phyloP scores from a whole-genome alignment of 495 filamentous ascomycete genomes.

The Saxophila tyrrhenica region DNA sequence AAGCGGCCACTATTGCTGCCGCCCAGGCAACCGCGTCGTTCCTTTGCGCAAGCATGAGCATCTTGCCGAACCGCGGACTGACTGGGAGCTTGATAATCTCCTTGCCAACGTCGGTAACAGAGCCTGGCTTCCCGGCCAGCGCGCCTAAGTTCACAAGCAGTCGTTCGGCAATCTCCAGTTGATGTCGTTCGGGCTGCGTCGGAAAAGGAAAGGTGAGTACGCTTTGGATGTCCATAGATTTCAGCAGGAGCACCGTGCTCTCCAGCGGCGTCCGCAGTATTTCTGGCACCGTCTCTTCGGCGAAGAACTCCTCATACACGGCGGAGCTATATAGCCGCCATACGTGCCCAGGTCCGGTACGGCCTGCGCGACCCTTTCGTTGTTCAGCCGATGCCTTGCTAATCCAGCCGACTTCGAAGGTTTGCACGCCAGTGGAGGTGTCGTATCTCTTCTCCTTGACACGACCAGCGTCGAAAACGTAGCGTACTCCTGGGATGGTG shows the following conservation, averaged over 20 bases:
- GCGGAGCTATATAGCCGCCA: conserved; percentile 90
- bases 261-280: conserved; percentile 88
- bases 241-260: conserved; percentile 83
- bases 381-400: conserved; percentile 95
- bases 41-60: conserved; percentile 75
- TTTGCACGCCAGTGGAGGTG: conserved; percentile 75
- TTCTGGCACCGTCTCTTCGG: conserved; percentile 77
- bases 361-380: conserved; percentile 84
- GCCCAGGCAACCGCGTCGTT: conserved; percentile 77
- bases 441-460: conserved; percentile 88
- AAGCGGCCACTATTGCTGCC: conserved; percentile 74
- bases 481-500: conserved; percentile 90
- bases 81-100: conserved; percentile 82
- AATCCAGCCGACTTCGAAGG: conserved; percentile 90
- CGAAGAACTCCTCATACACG: conserved; percentile 83
- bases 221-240: conserved; percentile 84
- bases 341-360: conserved; percentile 93
- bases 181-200: conserved; percentile 71
- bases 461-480: conserved; percentile 90
- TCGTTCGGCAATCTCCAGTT: conserved; percentile 75
- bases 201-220: conserved; percentile 97
- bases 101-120: conserved; percentile 63
- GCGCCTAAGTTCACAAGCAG: conserved; percentile 52
- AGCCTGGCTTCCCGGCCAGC: conserved; percentile 40
- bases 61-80: conserved; percentile 80